These are phyloP conservation scores for Kwoniella newhampshirensis DNA, from an alignment of 768 basidiomycete species.

Conservation along the genomic window DNA sequence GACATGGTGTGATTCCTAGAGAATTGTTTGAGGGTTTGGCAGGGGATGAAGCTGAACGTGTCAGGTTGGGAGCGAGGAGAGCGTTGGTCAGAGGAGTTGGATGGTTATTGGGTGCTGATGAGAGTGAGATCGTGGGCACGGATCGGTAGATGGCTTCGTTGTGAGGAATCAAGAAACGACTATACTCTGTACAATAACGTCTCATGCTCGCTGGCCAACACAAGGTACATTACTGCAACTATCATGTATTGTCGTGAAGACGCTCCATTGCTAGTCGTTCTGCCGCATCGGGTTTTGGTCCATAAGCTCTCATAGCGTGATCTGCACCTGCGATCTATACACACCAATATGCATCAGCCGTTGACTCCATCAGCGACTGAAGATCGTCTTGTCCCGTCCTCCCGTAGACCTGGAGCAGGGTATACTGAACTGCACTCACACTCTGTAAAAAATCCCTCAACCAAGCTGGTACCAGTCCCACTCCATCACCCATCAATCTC, in stretches of 20 bases:
- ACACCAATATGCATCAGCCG: not conserved
- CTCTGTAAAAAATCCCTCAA: slow-evolving; percentile 67
- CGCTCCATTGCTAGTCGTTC: slow-evolving; percentile 25
- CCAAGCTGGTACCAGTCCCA: slow-evolving; percentile 45
- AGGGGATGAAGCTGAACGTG: slow-evolving; percentile 49
- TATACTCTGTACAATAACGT: not conserved
- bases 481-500: slow-evolving; percentile 26
- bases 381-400: too few species aligned
- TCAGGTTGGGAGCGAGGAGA: slow-evolving; percentile 68
- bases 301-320: slow-evolving; percentile 61
- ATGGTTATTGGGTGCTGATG: slow-evolving; percentile 88
- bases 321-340: slow-evolving; percentile 69
- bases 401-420: not conserved
- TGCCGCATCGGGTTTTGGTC: slow-evolving; percentile 43
- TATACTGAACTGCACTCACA: slow-evolving; percentile 57
- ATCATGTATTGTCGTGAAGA: too few species aligned
- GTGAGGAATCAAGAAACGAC: not conserved
- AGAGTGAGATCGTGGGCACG: slow-evolving; percentile 40
- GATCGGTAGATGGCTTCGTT: not conserved
- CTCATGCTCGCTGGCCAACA: too few species aligned
- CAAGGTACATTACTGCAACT: too few species aligned
- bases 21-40: slow-evolving; percentile 20
- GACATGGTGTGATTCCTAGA: not conserved
- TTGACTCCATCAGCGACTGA: too few species aligned
- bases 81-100: slow-evolving; percentile 88